Percentiles rank a stretch among this genome's conserved stretches.
phyloP scores from a whole-genome alignment of 2,329 filamentous ascomycete genomes.

The Colletotrichum brevisporum region DNA sequence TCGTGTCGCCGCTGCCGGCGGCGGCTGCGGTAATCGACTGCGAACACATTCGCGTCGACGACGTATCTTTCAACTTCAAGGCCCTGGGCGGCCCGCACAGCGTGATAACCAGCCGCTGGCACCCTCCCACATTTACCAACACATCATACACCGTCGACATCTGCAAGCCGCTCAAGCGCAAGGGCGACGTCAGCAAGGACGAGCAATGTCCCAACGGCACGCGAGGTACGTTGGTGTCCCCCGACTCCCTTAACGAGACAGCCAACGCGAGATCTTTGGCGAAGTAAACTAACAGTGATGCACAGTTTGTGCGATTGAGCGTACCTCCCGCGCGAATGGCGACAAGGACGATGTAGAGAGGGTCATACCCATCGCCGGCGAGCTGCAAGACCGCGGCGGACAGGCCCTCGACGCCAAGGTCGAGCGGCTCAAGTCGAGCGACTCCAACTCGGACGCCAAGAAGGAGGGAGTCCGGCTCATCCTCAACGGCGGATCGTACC shows the following conservation, averaged over 20 bases:
- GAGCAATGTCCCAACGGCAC: conserved; percentile 79
- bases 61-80: conserved; percentile 74
- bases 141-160: conserved; percentile 88
- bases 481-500: conserved; percentile 72
- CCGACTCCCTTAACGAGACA: not conserved
- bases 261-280: not conserved
- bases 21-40: conserved; percentile 71
- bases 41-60: conserved; percentile 71
- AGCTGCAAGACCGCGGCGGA: conserved; percentile 72
- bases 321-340: conserved; percentile 63
- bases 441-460: conserved; percentile 74
- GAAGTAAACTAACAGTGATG: conserved; percentile 12
- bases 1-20: conserved; percentile 51
- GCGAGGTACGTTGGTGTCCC: conserved; percentile 65
- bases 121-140: conserved; percentile 72
- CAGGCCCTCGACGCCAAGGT: conserved; percentile 74
- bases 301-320: conserved; percentile 82
- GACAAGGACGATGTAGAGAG: conserved; percentile 64
- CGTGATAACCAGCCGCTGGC: conserved; percentile 71
- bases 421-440: conserved; percentile 75
- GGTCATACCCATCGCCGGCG: conserved; percentile 82
- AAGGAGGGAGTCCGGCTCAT: conserved; percentile 81
- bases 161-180: conserved; percentile 76
- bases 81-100: conserved; percentile 77
- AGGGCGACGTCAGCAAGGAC: conserved; percentile 66